Conservation (phyloP, 108 stramenopile species). For the Schizochytrium sp. region DNA sequence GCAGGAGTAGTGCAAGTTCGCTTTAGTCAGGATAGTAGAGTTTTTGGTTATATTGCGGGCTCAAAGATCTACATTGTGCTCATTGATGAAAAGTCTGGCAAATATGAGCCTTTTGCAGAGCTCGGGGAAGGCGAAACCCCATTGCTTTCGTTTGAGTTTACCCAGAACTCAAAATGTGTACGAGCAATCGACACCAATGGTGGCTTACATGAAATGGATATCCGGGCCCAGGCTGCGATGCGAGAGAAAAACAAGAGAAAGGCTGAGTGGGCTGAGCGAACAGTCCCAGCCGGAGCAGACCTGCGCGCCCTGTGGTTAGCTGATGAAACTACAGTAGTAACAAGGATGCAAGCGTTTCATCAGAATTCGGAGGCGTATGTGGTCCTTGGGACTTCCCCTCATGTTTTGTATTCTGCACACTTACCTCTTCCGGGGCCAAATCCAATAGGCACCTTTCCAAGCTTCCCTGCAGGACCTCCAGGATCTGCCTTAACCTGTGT, state of each 20-base stretch:
- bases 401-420: not conserved
- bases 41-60: not conserved
- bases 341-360: not conserved
- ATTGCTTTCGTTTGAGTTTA: not conserved
- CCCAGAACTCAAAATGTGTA: not conserved
- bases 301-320: not conserved
- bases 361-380: not conserved
- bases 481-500: not conserved
- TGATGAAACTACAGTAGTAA: not conserved
- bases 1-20: not conserved
- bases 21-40: not conserved
- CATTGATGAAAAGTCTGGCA: not conserved
- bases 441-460: not conserved
- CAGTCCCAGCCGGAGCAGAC: constrained; percentile 16
- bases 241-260: not conserved
- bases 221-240: constrained; percentile 8
- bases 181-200: not conserved
- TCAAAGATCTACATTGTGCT: constrained; percentile 2
- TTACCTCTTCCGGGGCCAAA: not conserved
- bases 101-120: not conserved
- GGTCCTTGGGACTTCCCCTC: not conserved
- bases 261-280: not conserved
- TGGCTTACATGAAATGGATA: not conserved
- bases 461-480: constrained; percentile 9
- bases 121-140: not conserved